A percentile compares a stretch with the other conserved stretches of the same genome.
Evolutionary conservation across 768 basidiomycete species (phyloP).

Genomic region (Lentinula guzmanii): DNA sequence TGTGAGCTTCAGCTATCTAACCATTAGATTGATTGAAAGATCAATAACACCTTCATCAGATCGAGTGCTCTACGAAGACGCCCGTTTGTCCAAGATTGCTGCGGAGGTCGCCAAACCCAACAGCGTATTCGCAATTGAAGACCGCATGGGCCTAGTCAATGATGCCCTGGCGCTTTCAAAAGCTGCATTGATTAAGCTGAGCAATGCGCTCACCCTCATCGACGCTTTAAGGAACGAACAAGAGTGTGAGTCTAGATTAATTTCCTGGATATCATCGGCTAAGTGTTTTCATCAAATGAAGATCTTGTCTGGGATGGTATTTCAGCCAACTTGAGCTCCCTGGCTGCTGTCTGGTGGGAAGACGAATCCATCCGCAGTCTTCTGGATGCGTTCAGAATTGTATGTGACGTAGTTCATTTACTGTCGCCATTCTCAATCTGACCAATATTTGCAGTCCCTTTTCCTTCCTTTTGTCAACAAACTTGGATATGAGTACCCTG

Average conservation of each 20-base stretch:
- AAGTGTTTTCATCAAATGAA: conserved; percentile 13
- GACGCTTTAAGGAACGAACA: conserved; percentile 48
- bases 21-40: neutral
- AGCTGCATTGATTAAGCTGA: conserved; percentile 55
- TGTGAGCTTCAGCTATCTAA: conserved; percentile 34
- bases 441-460: conserved; percentile 24
- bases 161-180: conserved; percentile 62
- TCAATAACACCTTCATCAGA: conserved; percentile 23
- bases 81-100: conserved; percentile 55
- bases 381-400: conserved; percentile 34
- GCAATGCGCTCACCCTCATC: conserved; percentile 51
- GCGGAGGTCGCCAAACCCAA: conserved; percentile 46
- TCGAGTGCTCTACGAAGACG: conserved; percentile 61
- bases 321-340: conserved; percentile 30
- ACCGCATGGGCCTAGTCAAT: conserved; percentile 65
- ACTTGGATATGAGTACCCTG: conserved; percentile 52
- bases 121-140: conserved; percentile 51
- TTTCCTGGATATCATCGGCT: neutral
- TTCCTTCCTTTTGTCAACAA: conserved; percentile 52
- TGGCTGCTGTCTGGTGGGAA: conserved; percentile 65
- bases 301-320: conserved; percentile 61
- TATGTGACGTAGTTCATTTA: conserved; percentile 19
- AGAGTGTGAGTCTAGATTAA: conserved; percentile 37
- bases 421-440: neutral
- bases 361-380: conserved; percentile 32